phyloP scores from a whole-genome alignment of 345 rosid species.

The Trapa bicornis region DNA sequence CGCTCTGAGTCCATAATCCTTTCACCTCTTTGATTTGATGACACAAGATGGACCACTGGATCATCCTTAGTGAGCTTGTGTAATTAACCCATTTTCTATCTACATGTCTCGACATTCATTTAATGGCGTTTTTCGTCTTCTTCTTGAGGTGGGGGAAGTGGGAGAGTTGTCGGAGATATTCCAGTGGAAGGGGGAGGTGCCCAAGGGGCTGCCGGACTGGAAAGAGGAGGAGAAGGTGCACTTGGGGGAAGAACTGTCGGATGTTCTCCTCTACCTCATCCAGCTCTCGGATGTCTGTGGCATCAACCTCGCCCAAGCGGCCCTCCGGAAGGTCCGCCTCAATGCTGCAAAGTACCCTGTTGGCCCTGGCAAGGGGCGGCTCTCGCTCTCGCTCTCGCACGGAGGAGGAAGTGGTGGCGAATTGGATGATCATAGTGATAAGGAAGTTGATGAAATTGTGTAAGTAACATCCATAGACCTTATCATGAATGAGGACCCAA shows the following conservation, averaged over 20 bases:
- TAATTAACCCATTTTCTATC: no score
- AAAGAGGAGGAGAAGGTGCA: conserved; percentile 78
- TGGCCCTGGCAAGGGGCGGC: conserved; percentile 9
- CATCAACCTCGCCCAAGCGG: conserved; percentile 69
- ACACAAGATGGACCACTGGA: no score
- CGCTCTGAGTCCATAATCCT: no score
- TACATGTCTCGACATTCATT: no score
- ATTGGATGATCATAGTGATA: background rate
- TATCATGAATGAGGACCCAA: no score
- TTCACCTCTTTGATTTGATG: no score
- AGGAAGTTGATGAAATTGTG: conserved; percentile 2
- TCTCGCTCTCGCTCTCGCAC: conserved; percentile 1
- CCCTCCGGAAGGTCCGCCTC: conserved; percentile 58
- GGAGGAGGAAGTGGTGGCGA: background rate
- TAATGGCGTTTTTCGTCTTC: no score
- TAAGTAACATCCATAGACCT: background rate
- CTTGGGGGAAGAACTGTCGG: conserved; percentile 82
- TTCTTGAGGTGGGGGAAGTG: conserved; percentile 75
- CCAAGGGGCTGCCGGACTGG: conserved; percentile 74
- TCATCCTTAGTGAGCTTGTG: no score
- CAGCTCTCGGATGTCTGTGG: conserved; percentile 81
- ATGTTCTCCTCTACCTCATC: conserved; percentile 76
- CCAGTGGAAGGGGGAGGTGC: conserved; percentile 95
- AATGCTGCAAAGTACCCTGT: conserved; percentile 83
- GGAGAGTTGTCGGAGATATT: conserved; percentile 92